Evolutionary conservation across 768 basidiomycete species (phyloP), one percentile per base, ranked within the genome.

Genomic region (Tulasnella sp.): DNA sequence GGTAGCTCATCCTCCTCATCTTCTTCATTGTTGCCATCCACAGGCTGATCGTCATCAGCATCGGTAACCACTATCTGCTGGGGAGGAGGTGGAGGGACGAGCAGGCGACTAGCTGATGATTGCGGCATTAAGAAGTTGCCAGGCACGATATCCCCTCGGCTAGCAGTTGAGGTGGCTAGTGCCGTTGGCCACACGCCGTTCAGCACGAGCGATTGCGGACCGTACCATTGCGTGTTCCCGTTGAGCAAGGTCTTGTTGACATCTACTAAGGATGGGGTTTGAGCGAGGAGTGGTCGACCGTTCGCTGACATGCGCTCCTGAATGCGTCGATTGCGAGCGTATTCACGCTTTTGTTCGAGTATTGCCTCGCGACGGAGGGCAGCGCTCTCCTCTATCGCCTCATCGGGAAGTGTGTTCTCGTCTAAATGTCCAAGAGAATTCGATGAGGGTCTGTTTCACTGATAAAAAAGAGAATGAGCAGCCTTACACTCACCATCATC

Each of bases 331-430:
- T 59, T 50, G 12, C 57, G 57, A 31, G 46, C 27, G 27, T 42
- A 59, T 10, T 59, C 57, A 31, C 57, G 44, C 31, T 59, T 59
- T 15, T 29, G 41, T 42, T 43, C 38, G 27, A 43, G 38, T 19
- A 19, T 11, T n/a, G 27, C 34, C 44, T 55, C 41, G 19, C 43
- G 19, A 12, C 54, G 54, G 15, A 22, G 42, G n/a, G 25, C 4
- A 30, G 42, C 11, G 12, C 25, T 25, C 22, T 55, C 54, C 25
- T 45, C 54, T 4, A 29, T 41, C 0, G 38, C n/a, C 25, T 55
- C 54, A 15, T 43, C 54, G 19, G 54, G 54, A 29, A 24, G 29
- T 5, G 31, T 30, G 42, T 55, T 55, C 29, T 55, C 54, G 22
- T 55, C 54, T 55, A 43, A 2, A 27, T 17, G 44, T 15, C 34